Evolutionary conservation across 139 green algal species (phyloP).

Genomic region (Micromonas pusilla): DNA sequence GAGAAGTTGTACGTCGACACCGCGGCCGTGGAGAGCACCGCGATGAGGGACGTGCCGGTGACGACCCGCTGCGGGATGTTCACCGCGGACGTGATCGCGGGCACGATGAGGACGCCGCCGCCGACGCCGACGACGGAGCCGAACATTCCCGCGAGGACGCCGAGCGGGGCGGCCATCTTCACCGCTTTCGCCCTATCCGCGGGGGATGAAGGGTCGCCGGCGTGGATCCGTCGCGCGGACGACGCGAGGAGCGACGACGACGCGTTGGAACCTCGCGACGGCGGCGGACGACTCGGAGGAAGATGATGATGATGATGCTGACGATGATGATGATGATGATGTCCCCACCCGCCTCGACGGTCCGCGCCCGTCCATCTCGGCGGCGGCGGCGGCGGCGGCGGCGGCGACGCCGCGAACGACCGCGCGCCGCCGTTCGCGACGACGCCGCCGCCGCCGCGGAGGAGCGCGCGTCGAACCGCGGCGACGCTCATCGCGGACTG

Average conservation of each 20-base stretch:
- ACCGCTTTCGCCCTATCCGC: neutral
- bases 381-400: too few relatives aligned
- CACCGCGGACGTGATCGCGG: constrained; percentile 49
- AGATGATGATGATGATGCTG: too few relatives aligned
- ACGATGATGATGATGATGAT: too few relatives aligned
- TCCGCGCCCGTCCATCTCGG: too few relatives aligned
- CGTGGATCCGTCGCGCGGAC: neutral
- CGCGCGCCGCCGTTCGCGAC: too few relatives aligned
- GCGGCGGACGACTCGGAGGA: too few relatives aligned
- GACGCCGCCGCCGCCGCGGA: too few relatives aligned
- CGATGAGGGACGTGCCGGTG: constrained; percentile 59
- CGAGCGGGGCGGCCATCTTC: neutral
- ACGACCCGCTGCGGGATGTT: constrained; percentile 50
- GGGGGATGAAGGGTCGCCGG: neutral
- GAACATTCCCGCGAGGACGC: constrained; percentile 51
- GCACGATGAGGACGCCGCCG: constrained; percentile 66
- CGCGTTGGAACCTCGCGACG: neutral
- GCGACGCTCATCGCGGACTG: too few relatives aligned
- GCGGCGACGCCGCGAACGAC: too few relatives aligned
- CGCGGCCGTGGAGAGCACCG: constrained; percentile 57
- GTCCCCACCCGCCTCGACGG: too few relatives aligned
- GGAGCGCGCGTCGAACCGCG: too few relatives aligned
- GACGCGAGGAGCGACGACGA: neutral
- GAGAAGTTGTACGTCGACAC: constrained; percentile 45
- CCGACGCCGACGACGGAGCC: constrained; percentile 70